phyloP scores from a whole-genome alignment of 495 filamentous ascomycete genomes.

The Penicillium odoratum region DNA sequence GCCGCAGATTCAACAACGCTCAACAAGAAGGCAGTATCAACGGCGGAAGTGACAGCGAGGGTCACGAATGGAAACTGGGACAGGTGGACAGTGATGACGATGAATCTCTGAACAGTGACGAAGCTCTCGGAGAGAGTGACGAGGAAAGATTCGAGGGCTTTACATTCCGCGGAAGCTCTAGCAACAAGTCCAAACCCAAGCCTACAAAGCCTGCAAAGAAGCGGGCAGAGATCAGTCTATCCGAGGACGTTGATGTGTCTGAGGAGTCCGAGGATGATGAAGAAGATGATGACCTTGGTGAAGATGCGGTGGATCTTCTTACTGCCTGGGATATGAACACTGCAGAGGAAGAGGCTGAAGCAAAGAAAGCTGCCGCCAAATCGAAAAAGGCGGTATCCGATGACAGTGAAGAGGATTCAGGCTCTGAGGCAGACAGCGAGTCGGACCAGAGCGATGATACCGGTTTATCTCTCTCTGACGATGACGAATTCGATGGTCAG shows the following conservation, averaged over 20 bases:
- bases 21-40: slow-evolving; percentile 45
- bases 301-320: slow-evolving; percentile 82
- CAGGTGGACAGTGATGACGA: slow-evolving; percentile 74
- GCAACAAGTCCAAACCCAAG: slow-evolving; percentile 47
- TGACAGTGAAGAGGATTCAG: slow-evolving; percentile 35
- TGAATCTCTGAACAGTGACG: slow-evolving; percentile 80
- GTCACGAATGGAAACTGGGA: slow-evolving; percentile 83
- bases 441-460: slow-evolving; percentile 53
- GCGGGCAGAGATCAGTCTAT: slow-evolving; percentile 50
- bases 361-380: slow-evolving; percentile 33
- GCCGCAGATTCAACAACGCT: slow-evolving; percentile 37
- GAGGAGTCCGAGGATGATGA: slow-evolving; percentile 42
- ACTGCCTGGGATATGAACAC: slow-evolving; percentile 74
- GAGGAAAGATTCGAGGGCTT: slow-evolving; percentile 79
- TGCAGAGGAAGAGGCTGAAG: slow-evolving; percentile 47
- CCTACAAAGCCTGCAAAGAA: slow-evolving; percentile 32
- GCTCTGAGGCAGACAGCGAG: slow-evolving; percentile 43
- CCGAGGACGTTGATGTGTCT: slow-evolving; percentile 56
- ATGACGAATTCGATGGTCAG: slow-evolving; percentile 57
- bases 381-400: slow-evolving; percentile 31
- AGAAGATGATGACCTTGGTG: slow-evolving; percentile 65
- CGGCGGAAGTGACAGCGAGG: slow-evolving; percentile 78
- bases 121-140: slow-evolving; percentile 88
- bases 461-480: slow-evolving; percentile 54
- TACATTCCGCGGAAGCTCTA: slow-evolving; percentile 67